These are phyloP conservation scores for Globisporangium camurandrum DNA, from an alignment of 352 stramenopile species.

Conservation along the genomic window DNA sequence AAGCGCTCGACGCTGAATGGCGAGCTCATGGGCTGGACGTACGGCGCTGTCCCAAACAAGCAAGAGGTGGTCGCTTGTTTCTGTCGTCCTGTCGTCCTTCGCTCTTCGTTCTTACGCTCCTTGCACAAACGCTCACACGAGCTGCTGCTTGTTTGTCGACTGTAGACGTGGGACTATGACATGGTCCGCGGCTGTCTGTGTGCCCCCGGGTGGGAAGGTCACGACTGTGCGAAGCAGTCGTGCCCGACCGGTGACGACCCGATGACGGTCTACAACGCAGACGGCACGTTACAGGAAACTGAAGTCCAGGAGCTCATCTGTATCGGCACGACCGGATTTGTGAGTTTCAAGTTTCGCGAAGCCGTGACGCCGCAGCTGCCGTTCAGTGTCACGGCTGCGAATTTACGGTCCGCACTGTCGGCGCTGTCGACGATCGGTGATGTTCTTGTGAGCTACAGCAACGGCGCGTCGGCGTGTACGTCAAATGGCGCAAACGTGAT, in stretches of 20 bases:
- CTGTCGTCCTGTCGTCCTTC: neutral
- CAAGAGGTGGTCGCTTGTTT: conserved; percentile 26
- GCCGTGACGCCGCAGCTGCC: conserved; percentile 45
- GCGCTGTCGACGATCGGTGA: conserved; percentile 38
- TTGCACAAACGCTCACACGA: neutral
- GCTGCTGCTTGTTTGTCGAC: too few species aligned
- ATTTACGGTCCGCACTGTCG: conserved; percentile 26
- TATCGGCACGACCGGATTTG: conserved; percentile 43
- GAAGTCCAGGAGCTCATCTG: conserved; percentile 78
- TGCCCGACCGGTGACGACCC: conserved; percentile 89
- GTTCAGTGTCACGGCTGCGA: conserved; percentile 23
- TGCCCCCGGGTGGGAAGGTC: conserved; percentile 81
- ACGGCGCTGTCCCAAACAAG: conserved; percentile 70
- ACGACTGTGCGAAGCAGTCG: conserved; percentile 80
- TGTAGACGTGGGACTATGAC: conserved; percentile 84
- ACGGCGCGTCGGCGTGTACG: conserved; percentile 30
- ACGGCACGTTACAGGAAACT: conserved; percentile 49
- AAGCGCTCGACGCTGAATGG: conserved; percentile 40
- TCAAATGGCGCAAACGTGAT: conserved; percentile 42
- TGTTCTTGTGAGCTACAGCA: conserved; percentile 41
- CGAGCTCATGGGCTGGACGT: conserved; percentile 44
- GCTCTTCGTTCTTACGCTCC: neutral
- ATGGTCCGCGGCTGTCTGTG: conserved; percentile 83
- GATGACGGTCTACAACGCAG: conserved; percentile 34
- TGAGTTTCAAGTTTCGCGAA: conserved; percentile 69